Evolutionary conservation across 1,139 yeast genomes (phyloP).

Genomic region (Wickerhamomyces sp.): DNA sequence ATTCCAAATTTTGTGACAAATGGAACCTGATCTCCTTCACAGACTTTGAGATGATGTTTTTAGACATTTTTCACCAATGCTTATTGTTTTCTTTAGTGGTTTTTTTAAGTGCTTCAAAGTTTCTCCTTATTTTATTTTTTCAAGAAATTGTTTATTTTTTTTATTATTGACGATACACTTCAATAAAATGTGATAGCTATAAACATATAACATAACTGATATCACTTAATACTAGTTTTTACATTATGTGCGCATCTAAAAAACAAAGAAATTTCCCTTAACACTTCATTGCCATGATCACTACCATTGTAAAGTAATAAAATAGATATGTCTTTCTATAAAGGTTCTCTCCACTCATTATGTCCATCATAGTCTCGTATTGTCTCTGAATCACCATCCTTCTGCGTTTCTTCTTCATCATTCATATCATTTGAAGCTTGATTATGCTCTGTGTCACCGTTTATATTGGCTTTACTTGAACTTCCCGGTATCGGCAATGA

Average conservation of each 20-base stretch:
- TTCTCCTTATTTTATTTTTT: neutral
- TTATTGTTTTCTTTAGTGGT: neutral
- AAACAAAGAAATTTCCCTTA: too few relatives aligned
- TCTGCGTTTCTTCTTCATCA: neutral
- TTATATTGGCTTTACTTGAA: constrained; percentile 7
- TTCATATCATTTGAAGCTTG: neutral
- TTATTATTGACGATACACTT: too few relatives aligned
- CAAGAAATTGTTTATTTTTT: too few relatives aligned
- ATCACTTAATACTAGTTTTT: too few relatives aligned
- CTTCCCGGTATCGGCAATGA: constrained; percentile 27
- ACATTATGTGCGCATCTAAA: too few relatives aligned
- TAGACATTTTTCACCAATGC: constrained; percentile 1
- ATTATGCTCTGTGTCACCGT: neutral
- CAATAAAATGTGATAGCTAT: too few relatives aligned
- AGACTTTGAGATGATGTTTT: constrained; percentile 11
- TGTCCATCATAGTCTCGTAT: constrained; percentile 2
- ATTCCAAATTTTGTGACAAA: constrained; percentile 18
- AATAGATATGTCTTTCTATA: too few relatives aligned
- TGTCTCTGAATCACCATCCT: neutral
- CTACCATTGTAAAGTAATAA: too few relatives aligned
- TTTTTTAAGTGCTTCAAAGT: neutral
- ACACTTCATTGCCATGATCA: too few relatives aligned
- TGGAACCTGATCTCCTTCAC: constrained; percentile 24
- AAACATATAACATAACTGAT: too few relatives aligned
- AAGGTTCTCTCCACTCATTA: constrained; percentile 7